Conservation (phyloP, 108 stramenopile genomes). For the Parmales sp. region DNA sequence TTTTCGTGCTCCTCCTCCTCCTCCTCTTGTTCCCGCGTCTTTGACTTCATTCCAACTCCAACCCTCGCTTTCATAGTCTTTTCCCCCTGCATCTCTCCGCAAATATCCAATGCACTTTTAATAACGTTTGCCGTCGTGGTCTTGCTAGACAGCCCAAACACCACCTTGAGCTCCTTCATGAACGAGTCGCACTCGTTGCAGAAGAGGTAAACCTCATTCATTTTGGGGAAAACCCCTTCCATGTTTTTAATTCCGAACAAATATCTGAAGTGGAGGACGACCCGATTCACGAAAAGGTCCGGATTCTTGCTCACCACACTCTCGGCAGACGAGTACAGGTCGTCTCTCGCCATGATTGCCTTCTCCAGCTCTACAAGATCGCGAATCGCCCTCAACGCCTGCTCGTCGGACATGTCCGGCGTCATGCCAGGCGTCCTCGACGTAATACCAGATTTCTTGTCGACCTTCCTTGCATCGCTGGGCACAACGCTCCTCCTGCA, state of each 20-base stretch:
- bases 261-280: conserved; percentile 21
- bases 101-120: background rate
- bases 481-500: conserved; percentile 4
- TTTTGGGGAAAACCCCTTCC: conserved; percentile 25
- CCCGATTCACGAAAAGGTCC: conserved; percentile 19
- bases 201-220: conserved; percentile 30
- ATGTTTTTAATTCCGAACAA: conserved; percentile 19
- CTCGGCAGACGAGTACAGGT: conserved; percentile 14
- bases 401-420: conserved; percentile 11
- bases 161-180: conserved; percentile 14
- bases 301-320: conserved; percentile 13
- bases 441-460: background rate
- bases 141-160: background rate
- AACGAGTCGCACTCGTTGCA: conserved; percentile 21
- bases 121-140: background rate
- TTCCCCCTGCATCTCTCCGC: background rate
- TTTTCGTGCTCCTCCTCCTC: conserved; percentile 7
- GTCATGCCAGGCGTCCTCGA: background rate
- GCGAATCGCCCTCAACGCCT: conserved; percentile 5
- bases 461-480: background rate
- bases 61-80: background rate
- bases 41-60: background rate
- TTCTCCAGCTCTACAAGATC: conserved; percentile 17
- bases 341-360: conserved; percentile 8
- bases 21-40: background rate